Conservation (phyloP, 306 rosid genomes). For the Clitoria ternatea region DNA sequence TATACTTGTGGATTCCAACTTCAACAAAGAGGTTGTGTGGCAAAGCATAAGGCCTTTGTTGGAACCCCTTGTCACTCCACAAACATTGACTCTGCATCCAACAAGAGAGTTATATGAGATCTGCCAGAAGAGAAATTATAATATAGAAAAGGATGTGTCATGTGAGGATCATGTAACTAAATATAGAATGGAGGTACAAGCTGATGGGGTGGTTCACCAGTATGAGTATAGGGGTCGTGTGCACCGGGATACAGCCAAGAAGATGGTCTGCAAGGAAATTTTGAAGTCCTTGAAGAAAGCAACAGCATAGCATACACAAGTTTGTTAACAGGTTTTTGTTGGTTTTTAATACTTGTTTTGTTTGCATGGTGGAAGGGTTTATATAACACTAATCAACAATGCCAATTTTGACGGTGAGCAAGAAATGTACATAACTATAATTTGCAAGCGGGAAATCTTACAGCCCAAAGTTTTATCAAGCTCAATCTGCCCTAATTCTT, state of each 20-base stretch:
- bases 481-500: too few relatives aligned
- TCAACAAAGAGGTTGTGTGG: slow-evolving; percentile 46
- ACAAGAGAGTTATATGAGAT: slow-evolving; percentile 43
- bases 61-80: slow-evolving; percentile 70
- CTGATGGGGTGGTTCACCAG: slow-evolving; percentile 35
- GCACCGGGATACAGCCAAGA: slow-evolving; percentile 36
- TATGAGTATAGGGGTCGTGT: slow-evolving; percentile 4
- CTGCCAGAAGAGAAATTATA: slow-evolving; percentile 40
- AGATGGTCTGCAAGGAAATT: slow-evolving; percentile 46
- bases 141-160: not conserved
- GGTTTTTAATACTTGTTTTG: too few relatives aligned
- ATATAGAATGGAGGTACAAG: slow-evolving; percentile 44
- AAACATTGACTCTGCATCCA: slow-evolving; percentile 52
- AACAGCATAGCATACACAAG: not conserved
- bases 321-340: too few relatives aligned
- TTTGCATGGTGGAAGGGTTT: too few relatives aligned
- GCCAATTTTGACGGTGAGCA: too few relatives aligned
- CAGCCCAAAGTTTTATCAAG: too few relatives aligned
- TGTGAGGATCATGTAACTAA: slow-evolving; percentile 5
- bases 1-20: slow-evolving; percentile 65
- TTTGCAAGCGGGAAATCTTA: too few relatives aligned
- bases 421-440: too few relatives aligned
- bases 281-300: slow-evolving; percentile 43
- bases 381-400: too few relatives aligned
- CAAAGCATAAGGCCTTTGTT: slow-evolving; percentile 59